These are phyloP conservation scores for Inosperma sp. DNA, from an alignment of 768 basidiomycete species.

Conservation along the genomic window DNA sequence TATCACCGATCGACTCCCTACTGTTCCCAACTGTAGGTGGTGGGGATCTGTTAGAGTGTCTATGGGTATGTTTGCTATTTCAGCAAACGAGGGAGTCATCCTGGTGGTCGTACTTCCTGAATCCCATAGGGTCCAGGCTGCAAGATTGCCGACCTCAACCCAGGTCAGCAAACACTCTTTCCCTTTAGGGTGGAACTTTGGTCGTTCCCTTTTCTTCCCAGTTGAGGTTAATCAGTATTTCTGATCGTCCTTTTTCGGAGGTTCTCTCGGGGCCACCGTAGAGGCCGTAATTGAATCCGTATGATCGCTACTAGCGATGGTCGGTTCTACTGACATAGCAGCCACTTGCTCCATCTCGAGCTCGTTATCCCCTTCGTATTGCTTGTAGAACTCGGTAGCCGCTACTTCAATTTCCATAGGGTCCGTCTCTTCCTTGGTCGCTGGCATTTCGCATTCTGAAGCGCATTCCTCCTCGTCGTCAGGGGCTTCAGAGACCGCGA, in stretches of 20 bases:
- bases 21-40: conserved; percentile 29
- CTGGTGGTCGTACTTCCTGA: conserved; percentile 21
- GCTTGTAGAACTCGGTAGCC: neutral
- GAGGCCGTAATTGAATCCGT: neutral
- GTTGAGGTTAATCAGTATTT: neutral
- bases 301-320: neutral
- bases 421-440: too few species aligned
- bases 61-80: conserved; percentile 11
- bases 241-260: neutral
- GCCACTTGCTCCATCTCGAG: neutral
- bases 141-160: conserved; percentile 6
- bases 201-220: neutral
- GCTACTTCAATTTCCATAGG: neutral
- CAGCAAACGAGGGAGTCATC: conserved; percentile 15
- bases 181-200: conserved; percentile 4
- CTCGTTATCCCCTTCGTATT: neutral
- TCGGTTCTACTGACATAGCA: neutral
- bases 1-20: conserved; percentile 27
- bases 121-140: conserved; percentile 23
- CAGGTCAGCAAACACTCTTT: conserved; percentile 16
- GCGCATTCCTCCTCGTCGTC: neutral
- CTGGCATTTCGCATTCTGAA: neutral
- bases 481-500: too few species aligned
- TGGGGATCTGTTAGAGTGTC: conserved; percentile 14
- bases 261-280: neutral